Evolutionary conservation across 169 alveolate genomes (phyloP), one percentile per base, ranked within the genome.

Genomic region (Plasmodium billcollinsi): DNA sequence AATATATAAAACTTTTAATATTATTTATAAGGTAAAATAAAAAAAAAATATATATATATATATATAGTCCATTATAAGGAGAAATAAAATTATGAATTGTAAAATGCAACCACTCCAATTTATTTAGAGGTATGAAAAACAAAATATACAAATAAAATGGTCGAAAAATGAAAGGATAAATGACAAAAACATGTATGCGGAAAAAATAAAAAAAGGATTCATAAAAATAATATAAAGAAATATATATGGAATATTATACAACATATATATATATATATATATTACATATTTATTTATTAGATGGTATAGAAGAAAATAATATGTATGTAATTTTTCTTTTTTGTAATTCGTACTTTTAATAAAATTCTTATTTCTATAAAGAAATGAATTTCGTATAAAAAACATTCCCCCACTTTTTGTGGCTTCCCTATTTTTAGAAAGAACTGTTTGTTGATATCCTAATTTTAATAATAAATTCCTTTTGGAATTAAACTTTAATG

Each of bases 391-490:
- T 9, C 67, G 83, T 49, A 69, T 67, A 69, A 80, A 69, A 54
- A 54, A 69, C 90, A 80, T 80, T 29, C 83, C 74, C 83, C 61
- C 45, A 14, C 49, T 29, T 43, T 24, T 52, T 72, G 47, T 63
- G 33, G 18, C 18, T 49, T 15, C 11, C 71, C 72, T 58, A 39
- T 39, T 67, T 67, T 18, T 66, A 49, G 20, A 15, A 69, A 69
- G 24, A 33, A 43, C 9, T 29, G 56, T 80, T 43, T 69, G 58
- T 43, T 52, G 56, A 67, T 9, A 24, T 67, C 14, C 52, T 14
- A 2, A 20, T 39, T 50, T 24, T 65, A 76, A 14, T 71, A 26
- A 47, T 21, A 33, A 65, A 15, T 9, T 65, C 18, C 76, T 66
- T 39, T 39, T 52, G 50, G 18, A 15, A 59, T 50, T 74, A 24